phyloP scores from a whole-genome alignment of 108 stramenopile genomes.

The Pseudonitzschia pungens region DNA sequence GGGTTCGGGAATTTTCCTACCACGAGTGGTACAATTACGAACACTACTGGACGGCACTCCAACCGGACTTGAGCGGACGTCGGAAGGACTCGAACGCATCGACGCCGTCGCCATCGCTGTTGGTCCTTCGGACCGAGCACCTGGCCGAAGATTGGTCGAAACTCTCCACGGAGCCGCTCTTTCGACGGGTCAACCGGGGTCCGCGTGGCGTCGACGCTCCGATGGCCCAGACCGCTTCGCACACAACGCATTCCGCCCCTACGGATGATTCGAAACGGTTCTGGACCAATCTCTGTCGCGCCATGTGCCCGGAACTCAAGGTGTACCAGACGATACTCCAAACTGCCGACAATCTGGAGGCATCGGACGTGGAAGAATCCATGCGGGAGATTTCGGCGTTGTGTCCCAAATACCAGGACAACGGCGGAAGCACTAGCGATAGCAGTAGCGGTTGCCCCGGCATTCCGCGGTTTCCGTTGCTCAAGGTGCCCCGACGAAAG shows the following conservation, averaged over 20 bases:
- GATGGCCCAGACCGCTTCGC: neutral
- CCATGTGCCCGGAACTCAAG: conserved; percentile 37
- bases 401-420: conserved; percentile 23
- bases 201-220: neutral
- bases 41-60: conserved; percentile 37
- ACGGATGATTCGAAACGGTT: neutral
- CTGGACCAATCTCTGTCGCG: conserved; percentile 26
- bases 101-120: neutral
- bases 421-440: no score
- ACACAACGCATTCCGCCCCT: neutral
- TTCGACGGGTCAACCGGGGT: conserved; percentile 27
- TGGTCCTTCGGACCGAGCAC: conserved; percentile 34
- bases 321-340: conserved; percentile 28
- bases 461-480: conserved; percentile 28
- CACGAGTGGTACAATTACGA: conserved; percentile 51
- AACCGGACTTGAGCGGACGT: neutral
- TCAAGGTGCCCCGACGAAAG: conserved; percentile 17
- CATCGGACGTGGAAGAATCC: conserved; percentile 18
- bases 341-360: conserved; percentile 18
- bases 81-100: neutral
- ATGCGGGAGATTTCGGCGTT: conserved; percentile 19
- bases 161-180: conserved; percentile 21
- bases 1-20: conserved; percentile 37
- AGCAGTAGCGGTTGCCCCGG: no score
- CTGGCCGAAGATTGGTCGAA: conserved; percentile 31